phyloP scores from a whole-genome alignment of 2,329 filamentous ascomycete genomes.

The Claviceps cyperi region DNA sequence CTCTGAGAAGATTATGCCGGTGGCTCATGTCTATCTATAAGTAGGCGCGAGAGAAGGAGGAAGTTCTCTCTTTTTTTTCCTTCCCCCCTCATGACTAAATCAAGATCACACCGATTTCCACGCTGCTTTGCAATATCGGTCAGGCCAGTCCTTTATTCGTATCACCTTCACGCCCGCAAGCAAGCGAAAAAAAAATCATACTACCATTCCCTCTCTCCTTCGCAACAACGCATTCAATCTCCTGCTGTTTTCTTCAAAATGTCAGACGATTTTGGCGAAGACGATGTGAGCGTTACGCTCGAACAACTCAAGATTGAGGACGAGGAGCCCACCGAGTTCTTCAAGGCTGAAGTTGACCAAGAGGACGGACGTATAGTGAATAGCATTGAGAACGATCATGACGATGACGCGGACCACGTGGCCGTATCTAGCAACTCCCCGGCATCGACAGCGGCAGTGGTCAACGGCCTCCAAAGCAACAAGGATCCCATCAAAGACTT shows the following conservation, averaged over 20 bases:
- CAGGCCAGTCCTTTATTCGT: too few species aligned
- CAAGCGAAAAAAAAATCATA: not conserved
- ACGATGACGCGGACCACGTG: slow-evolving; percentile 39
- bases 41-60: too few species aligned
- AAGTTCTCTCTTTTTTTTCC: too few species aligned
- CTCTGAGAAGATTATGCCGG: too few species aligned
- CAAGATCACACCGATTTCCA: too few species aligned
- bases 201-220: not conserved
- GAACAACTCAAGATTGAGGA: slow-evolving; percentile 37
- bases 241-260: slow-evolving; percentile 26
- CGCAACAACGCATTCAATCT: not conserved
- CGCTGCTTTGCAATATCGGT: too few species aligned
- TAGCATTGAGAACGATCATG: slow-evolving; percentile 31
- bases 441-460: slow-evolving; percentile 25
- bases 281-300: slow-evolving; percentile 39
- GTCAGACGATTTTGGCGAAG: slow-evolving; percentile 57
- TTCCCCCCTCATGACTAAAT: too few species aligned
- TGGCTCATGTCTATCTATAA: too few species aligned
- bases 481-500: slow-evolving; percentile 56
- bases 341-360: slow-evolving; percentile 39
- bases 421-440: slow-evolving; percentile 50
- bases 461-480: slow-evolving; percentile 36
- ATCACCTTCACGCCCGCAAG: not conserved
- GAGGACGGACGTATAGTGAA: slow-evolving; percentile 27
- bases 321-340: slow-evolving; percentile 46